Conservation (phyloP, 2,329 filamentous ascomycete species). For the Fusarium globosum region DNA sequence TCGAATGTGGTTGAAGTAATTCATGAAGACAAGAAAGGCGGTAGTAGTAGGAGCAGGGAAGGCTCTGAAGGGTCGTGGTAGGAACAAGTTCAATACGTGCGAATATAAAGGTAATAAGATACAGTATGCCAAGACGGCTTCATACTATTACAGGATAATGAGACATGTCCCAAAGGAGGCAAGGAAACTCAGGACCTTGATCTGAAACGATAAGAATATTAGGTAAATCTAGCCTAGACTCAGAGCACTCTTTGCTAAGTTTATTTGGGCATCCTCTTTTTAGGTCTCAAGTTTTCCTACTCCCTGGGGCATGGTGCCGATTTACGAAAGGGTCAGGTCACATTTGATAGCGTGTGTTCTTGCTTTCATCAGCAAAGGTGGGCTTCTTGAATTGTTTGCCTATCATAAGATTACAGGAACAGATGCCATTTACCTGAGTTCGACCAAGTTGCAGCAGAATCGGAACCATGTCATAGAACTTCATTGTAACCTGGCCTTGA, state of each 20-base stretch:
- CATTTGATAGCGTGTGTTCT: not conserved
- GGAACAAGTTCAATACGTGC: accelerated
- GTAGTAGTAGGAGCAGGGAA: conserved; percentile 1
- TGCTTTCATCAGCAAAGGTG: not conserved
- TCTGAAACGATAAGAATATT: no score
- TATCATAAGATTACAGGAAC: no score
- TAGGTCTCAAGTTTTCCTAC: no score
- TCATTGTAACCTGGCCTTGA: accelerated
- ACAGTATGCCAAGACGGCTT: not conserved
- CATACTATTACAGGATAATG: accelerated
- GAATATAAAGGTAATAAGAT: no score
- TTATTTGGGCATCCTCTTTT: no score
- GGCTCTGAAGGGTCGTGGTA: conserved; percentile 28
- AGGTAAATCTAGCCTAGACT: no score
- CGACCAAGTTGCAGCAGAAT: accelerated
- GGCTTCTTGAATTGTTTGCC: not conserved
- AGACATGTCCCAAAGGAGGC: not conserved
- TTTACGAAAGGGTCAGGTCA: not conserved
- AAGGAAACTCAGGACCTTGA: not conserved
- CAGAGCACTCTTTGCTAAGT: no score
- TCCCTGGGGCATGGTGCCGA: no score
- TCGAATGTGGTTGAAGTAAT: conserved; percentile 54
- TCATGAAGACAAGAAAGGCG: conserved; percentile 36
- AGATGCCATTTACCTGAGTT: no score
- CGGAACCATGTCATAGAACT: not conserved